Base-by-base conservation (phyloP, 345 rosid genomes). In the Eucalyptus cloeziana region DNA sequence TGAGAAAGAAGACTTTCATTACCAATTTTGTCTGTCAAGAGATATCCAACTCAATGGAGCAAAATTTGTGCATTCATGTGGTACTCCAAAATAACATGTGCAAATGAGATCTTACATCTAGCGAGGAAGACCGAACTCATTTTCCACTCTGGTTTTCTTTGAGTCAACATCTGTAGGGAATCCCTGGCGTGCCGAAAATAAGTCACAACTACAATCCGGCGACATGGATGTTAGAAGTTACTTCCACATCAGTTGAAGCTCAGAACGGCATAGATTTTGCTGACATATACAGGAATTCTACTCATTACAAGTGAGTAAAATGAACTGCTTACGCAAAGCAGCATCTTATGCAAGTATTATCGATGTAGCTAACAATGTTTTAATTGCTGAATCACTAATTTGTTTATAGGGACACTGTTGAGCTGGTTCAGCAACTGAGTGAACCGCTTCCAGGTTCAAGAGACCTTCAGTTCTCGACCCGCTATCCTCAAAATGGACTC, bases 171-270 rank as follows among this genome's bases (percentile, higher is more conserved):
- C 85, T 31, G 21, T 4, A 97, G 98, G 88, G 91, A 45, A 90
- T 97, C 25, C 88, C 93, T 86, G 98, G 98, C 58, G 95, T 94
- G 88, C 88, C 93, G 4, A 95, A 94, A 89, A 96, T 95, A 30
- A 94, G 86, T 89, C 89, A 94, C 69, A 96, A 94, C 76, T 91
- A 91, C 86, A 97, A 97, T 90, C 99, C 99, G n/a, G 96, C 97
- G 33, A 96, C 98, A 86, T 97, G 99, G 98, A 93, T 96, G 94
- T 87, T 97, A 87, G 98, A 95, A 54, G 92, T 94, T 40, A 93
- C 97, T 88, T 95, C 96, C 86, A 86, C 89, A 86, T 95, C 96
- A 11, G 89, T 92, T 30, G 98, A 97, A 92, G 81, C 85, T 62
- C 94, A 95, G 80, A 94, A 93, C 30, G 91, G 94, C n/a, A 56